These are phyloP conservation scores for Dendryphion nanum DNA, from an alignment of 2,329 filamentous ascomycete genomes.

Conservation along the genomic window DNA sequence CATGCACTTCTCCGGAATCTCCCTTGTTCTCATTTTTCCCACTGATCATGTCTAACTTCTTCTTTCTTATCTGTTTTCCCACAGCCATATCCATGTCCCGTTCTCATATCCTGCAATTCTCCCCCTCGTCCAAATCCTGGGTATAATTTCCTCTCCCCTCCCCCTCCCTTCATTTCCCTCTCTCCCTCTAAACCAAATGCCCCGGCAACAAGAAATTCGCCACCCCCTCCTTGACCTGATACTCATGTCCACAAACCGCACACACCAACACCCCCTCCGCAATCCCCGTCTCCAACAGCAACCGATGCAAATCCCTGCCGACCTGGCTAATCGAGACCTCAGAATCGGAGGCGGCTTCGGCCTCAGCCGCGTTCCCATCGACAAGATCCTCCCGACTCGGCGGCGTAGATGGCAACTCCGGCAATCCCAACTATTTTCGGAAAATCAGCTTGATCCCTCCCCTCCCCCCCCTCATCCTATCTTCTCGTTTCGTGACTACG, in stretches of 20 bases:
- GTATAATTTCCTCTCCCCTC: slow-evolving; percentile 1
- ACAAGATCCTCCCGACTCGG: slow-evolving; percentile 8
- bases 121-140: slow-evolving; percentile 1
- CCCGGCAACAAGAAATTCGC: slow-evolving; percentile 93
- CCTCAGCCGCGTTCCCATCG: neutral
- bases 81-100: neutral
- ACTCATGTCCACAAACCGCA: slow-evolving; percentile 89
- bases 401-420: slow-evolving; percentile 57
- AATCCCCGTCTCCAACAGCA: slow-evolving; percentile 88
- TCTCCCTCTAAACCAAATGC: slow-evolving; percentile 65
- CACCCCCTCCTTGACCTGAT: slow-evolving; percentile 91
- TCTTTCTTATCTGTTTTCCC: too few relatives aligned
- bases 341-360: slow-evolving; percentile 42
- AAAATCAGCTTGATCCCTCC: slow-evolving; percentile 1
- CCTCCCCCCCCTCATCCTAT: too few relatives aligned
- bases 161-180: slow-evolving; percentile 1
- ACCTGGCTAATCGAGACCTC: slow-evolving; percentile 64
- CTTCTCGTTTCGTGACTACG: too few relatives aligned
- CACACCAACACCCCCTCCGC: slow-evolving; percentile 86
- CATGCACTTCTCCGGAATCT: too few relatives aligned
- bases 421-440: slow-evolving; percentile 69
- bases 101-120: neutral
- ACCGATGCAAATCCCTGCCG: slow-evolving; percentile 72
- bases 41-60: too few relatives aligned
- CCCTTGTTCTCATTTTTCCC: too few relatives aligned